A percentile compares a stretch with the other conserved stretches of the same genome.
Conservation (phyloP, 106 monocot genomes). For the Alisma plantagoaquatica region DNA sequence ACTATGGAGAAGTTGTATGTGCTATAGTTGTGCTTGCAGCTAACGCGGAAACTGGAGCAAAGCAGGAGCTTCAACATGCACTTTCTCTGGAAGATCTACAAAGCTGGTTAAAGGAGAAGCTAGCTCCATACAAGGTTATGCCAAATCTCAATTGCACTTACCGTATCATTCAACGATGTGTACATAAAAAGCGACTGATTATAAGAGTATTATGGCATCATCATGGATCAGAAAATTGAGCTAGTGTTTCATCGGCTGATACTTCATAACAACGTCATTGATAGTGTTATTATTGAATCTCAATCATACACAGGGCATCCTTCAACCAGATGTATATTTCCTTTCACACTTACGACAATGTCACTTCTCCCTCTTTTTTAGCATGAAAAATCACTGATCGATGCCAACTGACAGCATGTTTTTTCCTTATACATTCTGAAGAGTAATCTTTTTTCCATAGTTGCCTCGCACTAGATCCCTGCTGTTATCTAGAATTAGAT, state of each 20-base stretch:
- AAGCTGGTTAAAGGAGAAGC: constrained; percentile 67
- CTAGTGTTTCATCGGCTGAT: not conserved
- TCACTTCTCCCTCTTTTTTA: too few species aligned
- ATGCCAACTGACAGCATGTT: not conserved
- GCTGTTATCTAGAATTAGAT: not conserved
- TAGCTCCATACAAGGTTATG: constrained; percentile 93
- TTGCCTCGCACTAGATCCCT: not conserved
- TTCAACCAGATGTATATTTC: not conserved
- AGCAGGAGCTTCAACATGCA: constrained; percentile 33
- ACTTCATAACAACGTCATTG: not conserved
- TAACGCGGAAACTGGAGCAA: constrained; percentile 25
- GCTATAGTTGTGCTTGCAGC: constrained; percentile 64
- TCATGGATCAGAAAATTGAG: too few species aligned
- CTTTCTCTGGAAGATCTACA: constrained; percentile 62
- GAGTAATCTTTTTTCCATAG: not conserved
- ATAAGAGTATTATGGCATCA: too few species aligned
- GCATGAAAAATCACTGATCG: not conserved
- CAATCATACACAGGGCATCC: not conserved
- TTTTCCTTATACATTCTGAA: not conserved
- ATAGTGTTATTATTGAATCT: not conserved
- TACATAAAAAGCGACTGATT: not conserved
- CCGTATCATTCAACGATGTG: not conserved
- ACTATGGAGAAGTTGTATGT: constrained; percentile 79
- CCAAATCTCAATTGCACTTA: not conserved
- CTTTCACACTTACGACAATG: not conserved